Evolutionary conservation across 768 basidiomycete species (phyloP).

Genomic region (Boletus vinaceobasis): DNA sequence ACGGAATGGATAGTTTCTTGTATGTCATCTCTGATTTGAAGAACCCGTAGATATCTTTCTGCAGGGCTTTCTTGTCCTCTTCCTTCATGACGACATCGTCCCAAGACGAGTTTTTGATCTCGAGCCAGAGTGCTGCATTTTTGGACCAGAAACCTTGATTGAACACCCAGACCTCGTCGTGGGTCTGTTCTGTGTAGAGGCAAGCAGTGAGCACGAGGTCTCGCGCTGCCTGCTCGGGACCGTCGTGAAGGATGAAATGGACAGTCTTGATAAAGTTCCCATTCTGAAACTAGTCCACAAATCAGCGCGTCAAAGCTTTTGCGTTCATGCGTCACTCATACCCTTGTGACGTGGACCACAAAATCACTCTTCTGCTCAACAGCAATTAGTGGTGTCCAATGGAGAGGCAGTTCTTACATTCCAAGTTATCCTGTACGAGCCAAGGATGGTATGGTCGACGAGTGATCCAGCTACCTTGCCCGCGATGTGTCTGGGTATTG

Average conservation of each 20-base stretch:
- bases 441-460: conserved; percentile 48
- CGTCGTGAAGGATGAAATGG: conserved; percentile 60
- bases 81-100: conserved; percentile 70
- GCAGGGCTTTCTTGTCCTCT: conserved; percentile 60
- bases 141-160: conserved; percentile 70
- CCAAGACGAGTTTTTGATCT: conserved; percentile 67
- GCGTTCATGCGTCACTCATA: conserved; percentile 25
- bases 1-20: conserved; percentile 71
- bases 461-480: conserved; percentile 51
- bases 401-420: conserved; percentile 38
- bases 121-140: conserved; percentile 54
- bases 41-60: conserved; percentile 78
- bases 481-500: conserved; percentile 40
- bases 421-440: conserved; percentile 56
- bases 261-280: conserved; percentile 26
- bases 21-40: conserved; percentile 73
- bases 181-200: conserved; percentile 48
- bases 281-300: conserved; percentile 28
- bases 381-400: not conserved
- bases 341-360: conserved; percentile 49
- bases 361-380: conserved; percentile 50
- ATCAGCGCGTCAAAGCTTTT: not conserved
- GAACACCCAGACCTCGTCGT: conserved; percentile 76
- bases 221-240: conserved; percentile 48
- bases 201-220: conserved; percentile 53